phyloP scores from a whole-genome alignment of 192 early-diverging fungal genomes.

The Kickxella alabastrina region DNA sequence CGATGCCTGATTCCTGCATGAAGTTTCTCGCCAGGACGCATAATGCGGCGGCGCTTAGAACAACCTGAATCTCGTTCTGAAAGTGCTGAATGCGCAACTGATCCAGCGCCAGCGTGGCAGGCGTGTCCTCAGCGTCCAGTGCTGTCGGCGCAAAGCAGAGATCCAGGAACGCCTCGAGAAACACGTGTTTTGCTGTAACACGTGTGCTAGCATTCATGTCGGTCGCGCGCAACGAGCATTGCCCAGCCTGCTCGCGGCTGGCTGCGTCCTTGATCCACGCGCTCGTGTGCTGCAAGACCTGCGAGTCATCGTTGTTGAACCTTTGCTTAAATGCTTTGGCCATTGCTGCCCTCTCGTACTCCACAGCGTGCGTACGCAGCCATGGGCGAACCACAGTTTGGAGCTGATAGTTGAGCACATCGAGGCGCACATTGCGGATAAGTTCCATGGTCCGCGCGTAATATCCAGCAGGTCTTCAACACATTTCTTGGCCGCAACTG shows the following conservation, averaged over 20 bases:
- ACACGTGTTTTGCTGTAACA: slow-evolving; percentile 13
- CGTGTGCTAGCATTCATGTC: background rate
- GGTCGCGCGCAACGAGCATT: background rate
- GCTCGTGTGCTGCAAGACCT: slow-evolving; percentile 6
- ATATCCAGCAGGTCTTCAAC: slow-evolving; percentile 13
- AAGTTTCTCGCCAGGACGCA: slow-evolving; percentile 10
- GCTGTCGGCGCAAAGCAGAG: slow-evolving; percentile 25
- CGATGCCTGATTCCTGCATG: background rate
- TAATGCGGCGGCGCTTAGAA: slow-evolving; percentile 22
- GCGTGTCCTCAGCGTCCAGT: slow-evolving; percentile 1
- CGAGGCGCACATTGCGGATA: slow-evolving; percentile 23
- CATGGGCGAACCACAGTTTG: slow-evolving; percentile 37
- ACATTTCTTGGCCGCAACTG: background rate
- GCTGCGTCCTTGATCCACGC: slow-evolving; percentile 26
- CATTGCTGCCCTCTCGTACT: slow-evolving; percentile 35
- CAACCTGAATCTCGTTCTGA: slow-evolving; percentile 37
- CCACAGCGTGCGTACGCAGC: slow-evolving; percentile 28
- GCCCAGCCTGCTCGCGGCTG: background rate
- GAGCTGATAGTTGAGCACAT: slow-evolving; percentile 41
- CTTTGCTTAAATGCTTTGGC: slow-evolving; percentile 7
- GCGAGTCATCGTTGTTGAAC: background rate
- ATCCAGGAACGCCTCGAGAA: slow-evolving; percentile 32
- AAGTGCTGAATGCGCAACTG: slow-evolving; percentile 16
- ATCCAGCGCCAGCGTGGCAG: slow-evolving; percentile 25
- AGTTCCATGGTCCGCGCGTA: slow-evolving; percentile 15